Base-by-base conservation (phyloP, 768 basidiomycete species). In the Boletellus ananas region DNA sequence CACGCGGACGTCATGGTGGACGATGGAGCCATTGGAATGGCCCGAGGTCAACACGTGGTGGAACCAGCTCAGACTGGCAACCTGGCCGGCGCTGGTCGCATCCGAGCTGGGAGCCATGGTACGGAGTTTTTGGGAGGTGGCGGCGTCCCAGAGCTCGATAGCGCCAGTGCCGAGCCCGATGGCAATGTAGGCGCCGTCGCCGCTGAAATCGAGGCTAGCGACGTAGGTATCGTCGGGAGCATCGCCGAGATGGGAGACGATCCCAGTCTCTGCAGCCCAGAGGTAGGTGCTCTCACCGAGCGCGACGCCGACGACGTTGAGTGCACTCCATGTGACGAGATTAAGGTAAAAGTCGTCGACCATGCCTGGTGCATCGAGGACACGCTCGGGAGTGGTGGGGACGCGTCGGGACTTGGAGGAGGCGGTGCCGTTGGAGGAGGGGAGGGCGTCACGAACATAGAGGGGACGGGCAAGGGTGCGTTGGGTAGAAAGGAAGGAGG, bases 261-360 rank as follows among this genome's bases (percentile, higher is more conserved):
- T 67, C 9, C 95, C 95, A 0, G 87, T 84, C 60, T 94, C 90
- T 1, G 94, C 95, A 56, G 81, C 86, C 95, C 95, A 99, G 49
- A 96, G 82, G 70, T 95, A 99, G 1, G 89, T 93, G 42, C 79
- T 78, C 37, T 87, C 83, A 39, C 84, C 89, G 11, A 99, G 79
- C 0, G 89, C 95, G 48, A 99, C 94, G 2, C 89, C 94, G 11
- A 99, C 83, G 23, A 84, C 72, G 67, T 98, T 97, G 57, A 80
- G 80, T 36, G 78, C 79, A 33, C 87, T 88, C 96, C 96, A 99
- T 16, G 85, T 79, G 45, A 97, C 67, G 45, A 99, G 76, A 67
- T 98, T 99, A 62, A 99, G 82, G 64, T 99, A 99, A 68, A 95
- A 99, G 68, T 99, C 96, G 57, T 98, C 93, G 10, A 84, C 78